Evolutionary conservation across 192 early-diverging fungal species (phyloP).

Genomic region (Podila clonocystis): DNA sequence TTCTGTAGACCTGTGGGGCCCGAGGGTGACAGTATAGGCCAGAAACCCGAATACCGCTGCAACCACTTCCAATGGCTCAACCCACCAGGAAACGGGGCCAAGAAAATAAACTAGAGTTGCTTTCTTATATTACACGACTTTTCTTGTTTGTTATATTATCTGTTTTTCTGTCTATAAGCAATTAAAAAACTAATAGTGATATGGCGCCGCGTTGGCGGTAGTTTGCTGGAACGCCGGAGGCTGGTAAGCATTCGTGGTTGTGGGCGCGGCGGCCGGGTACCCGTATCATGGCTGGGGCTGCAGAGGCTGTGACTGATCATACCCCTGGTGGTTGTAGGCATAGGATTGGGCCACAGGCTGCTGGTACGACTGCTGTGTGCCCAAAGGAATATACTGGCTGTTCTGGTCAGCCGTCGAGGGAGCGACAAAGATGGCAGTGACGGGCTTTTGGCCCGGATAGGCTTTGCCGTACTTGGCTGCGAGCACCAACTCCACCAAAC

Average conservation of each 20-base stretch:
- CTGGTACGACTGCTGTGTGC: neutral
- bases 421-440: neutral
- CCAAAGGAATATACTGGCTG: constrained; percentile 20
- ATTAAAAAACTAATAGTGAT: neutral
- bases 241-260: neutral
- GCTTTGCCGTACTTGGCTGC: neutral
- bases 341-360: neutral
- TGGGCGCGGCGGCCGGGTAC: neutral
- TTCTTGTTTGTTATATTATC: neutral
- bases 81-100: constrained; percentile 12
- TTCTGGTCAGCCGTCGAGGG: constrained; percentile 6
- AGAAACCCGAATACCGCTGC: constrained; percentile 32
- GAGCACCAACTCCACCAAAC: neutral
- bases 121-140: neutral
- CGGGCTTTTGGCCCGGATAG: neutral
- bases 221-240: neutral
- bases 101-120: neutral
- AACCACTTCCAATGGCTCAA: constrained; percentile 48
- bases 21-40: constrained; percentile 30
- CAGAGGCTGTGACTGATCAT: constrained; percentile 5
- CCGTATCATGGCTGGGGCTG: constrained; percentile 5
- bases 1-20: constrained; percentile 34
- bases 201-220: neutral
- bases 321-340: constrained; percentile 4
- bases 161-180: neutral